phyloP scores from a whole-genome alignment of 371 early-diverging fungal species.

The Mortierella sp. region DNA sequence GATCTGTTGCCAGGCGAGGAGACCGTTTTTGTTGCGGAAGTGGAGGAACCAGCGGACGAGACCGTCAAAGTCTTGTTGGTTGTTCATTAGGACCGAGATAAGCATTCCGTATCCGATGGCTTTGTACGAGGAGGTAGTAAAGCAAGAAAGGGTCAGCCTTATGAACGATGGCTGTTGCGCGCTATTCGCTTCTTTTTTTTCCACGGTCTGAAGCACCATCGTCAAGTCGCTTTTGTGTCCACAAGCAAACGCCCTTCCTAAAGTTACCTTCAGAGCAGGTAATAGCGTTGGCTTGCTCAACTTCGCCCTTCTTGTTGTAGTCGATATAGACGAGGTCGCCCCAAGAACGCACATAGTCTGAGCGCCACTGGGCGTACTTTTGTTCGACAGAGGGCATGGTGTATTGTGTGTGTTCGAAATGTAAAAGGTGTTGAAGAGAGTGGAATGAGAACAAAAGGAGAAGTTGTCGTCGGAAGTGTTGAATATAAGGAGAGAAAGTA shows the following conservation, averaged over 20 bases:
- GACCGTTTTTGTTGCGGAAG: constrained; percentile 67
- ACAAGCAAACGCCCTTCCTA: background rate
- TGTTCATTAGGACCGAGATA: constrained; percentile 70
- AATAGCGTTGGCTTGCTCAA: constrained; percentile 53
- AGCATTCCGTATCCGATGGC: constrained; percentile 73
- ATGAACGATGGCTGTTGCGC: background rate
- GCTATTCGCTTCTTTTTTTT: background rate
- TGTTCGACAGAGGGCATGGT: constrained; percentile 47
- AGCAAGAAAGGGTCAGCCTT: background rate
- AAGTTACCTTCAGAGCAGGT: constrained; percentile 55
- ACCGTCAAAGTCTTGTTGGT: constrained; percentile 73
- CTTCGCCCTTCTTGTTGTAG: constrained; percentile 57
- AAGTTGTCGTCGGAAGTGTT: background rate
- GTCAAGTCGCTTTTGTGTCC: background rate
- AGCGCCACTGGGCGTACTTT: constrained; percentile 48
- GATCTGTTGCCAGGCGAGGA: constrained; percentile 78
- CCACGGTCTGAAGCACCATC: background rate
- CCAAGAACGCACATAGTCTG: constrained; percentile 47
- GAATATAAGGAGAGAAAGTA: background rate
- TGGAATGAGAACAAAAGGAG: background rate
- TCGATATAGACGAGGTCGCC: constrained; percentile 51
- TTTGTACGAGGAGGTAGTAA: background rate
- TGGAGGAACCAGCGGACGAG: constrained; percentile 67
- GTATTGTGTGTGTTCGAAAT: background rate
- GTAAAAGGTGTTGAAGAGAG: background rate